Base-by-base conservation (phyloP, 2,329 filamentous ascomycete species). In the Gnomoniopsis sp. region DNA sequence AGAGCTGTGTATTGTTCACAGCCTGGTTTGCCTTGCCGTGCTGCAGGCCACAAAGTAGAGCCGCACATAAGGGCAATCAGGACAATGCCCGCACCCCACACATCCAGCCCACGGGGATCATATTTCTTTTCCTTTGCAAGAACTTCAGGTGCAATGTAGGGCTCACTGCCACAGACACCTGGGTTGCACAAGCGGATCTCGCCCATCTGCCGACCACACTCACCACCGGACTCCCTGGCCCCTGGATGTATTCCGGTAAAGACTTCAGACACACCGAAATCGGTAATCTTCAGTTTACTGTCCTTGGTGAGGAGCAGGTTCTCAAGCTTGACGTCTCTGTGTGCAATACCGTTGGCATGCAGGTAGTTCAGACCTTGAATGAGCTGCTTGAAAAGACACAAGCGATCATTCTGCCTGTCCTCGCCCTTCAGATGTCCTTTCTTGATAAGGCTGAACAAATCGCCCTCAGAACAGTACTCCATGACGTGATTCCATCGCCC, bases 381-480 rank as follows among this genome's bases (percentile, higher is more conserved):
- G 30, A 96, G 78, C 72, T 96, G 92, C 79, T 96, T 96, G 82
- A 96, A 96, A 63, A 96, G 81, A 73, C 92, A 96, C 34, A 89
- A 77, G 11, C 89, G 87, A 69, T 96, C 90, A 57, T 81, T 79
- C 17, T 82, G 77, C 59, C 87, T 85, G 57, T 89, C 86, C 7
- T 86, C 80, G 3, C 78, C 74, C 58, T 78, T 83, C 63, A 96
- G 84, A 66, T 88, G 88, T 36, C 83, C 83, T 70, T 88, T 88
- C 64, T 87, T 83, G 43, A 96, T 87, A 14, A 96, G 76, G 62
- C 81, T 80, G 71, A 89, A 93, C 6, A 96, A 77, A 68, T 96
- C 92, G 49, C 92, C 91, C 65, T 91, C 85, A 3, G 85, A 81
- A 75, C 92, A 96, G 71, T 90, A 96, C 70, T 96, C 91, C 92